These are phyloP conservation scores for Lotus japonicus DNA, from an alignment of 306 rosid genomes.

Conservation along the genomic window DNA sequence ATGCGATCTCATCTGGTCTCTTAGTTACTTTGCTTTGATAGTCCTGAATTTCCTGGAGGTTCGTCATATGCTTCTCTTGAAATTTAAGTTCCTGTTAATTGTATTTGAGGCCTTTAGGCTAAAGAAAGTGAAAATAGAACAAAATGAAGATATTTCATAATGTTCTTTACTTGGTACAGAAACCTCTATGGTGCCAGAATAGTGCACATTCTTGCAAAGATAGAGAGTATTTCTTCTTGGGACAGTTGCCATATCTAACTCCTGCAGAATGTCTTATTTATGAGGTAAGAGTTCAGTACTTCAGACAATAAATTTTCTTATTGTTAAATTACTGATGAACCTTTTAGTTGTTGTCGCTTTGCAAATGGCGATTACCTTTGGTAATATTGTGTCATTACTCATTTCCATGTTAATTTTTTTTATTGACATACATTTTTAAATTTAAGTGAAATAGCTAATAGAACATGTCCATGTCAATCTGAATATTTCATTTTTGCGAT, in stretches of 20 bases:
- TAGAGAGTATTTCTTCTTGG: constrained; percentile 85
- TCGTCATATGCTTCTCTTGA: constrained; percentile 20
- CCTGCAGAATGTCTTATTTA: constrained; percentile 56
- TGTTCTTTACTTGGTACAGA: constrained; percentile 43
- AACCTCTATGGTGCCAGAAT: constrained; percentile 85
- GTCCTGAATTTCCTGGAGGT: constrained; percentile 90
- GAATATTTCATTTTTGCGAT: constrained; percentile 1
- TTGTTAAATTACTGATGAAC: neutral
- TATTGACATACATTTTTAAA: constrained; percentile 5
- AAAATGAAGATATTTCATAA: constrained; percentile 6
- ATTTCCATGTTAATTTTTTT: neutral
- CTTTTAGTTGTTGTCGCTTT: constrained; percentile 10
- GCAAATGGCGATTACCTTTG: constrained; percentile 7
- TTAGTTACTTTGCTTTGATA: constrained; percentile 63
- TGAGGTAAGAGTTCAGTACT: constrained; percentile 53
- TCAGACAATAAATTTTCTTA: constrained; percentile 8
- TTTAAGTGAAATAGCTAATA: neutral
- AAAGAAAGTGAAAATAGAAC: constrained; percentile 5
- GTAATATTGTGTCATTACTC: constrained; percentile 10
- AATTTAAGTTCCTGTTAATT: neutral
- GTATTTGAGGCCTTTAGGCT: constrained; percentile 3
- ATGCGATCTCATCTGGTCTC: constrained; percentile 55
- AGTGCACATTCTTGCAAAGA: constrained; percentile 48
- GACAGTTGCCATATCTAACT: constrained; percentile 82
- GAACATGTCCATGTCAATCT: neutral